Conservation (phyloP, 805 yeast genomes). For the Wickerhamiella siamensis region DNA sequence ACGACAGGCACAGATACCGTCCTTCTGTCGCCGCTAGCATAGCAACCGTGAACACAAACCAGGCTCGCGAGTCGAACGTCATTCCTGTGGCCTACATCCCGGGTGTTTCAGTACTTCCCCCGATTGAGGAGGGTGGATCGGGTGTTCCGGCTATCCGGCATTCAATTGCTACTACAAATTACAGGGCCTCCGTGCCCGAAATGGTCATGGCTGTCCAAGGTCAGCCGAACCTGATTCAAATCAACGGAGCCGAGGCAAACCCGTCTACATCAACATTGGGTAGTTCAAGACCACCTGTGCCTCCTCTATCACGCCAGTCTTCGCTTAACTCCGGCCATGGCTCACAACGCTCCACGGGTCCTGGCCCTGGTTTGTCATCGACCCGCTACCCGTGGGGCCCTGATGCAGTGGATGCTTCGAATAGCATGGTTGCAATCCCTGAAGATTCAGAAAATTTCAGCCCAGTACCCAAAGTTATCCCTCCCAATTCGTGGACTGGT, state of each 20-base stretch:
- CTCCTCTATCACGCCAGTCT: slow-evolving; percentile 1
- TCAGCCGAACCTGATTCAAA: slow-evolving; percentile 53
- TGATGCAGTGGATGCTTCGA: slow-evolving; percentile 7
- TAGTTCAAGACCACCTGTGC: slow-evolving; percentile 17
- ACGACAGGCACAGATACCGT: slow-evolving; percentile 19
- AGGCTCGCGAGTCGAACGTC: slow-evolving; percentile 60
- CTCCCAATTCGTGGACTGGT: not conserved
- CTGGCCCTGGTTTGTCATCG: not conserved
- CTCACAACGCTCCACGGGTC: not conserved
- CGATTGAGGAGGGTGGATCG: slow-evolving; percentile 13
- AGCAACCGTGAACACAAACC: slow-evolving; percentile 19
- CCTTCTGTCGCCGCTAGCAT: slow-evolving; percentile 30
- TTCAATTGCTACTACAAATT: slow-evolving; percentile 28
- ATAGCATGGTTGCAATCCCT: slow-evolving; percentile 9
- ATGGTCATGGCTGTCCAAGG: slow-evolving; percentile 58
- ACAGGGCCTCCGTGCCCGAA: slow-evolving; percentile 32
- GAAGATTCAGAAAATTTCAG: slow-evolving; percentile 4
- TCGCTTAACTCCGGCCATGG: not conserved
- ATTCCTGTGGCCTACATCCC: slow-evolving; percentile 90
- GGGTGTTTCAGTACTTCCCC: slow-evolving; percentile 43
- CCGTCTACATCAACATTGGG: slow-evolving; percentile 50
- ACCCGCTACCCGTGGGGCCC: slow-evolving; percentile 3
- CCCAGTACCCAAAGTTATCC: not conserved
- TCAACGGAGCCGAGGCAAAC: slow-evolving; percentile 15
- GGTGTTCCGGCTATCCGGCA: slow-evolving; percentile 20